phyloP scores from a whole-genome alignment of 176 grass and related monocot genomes.

The Triticum monococcum region DNA sequence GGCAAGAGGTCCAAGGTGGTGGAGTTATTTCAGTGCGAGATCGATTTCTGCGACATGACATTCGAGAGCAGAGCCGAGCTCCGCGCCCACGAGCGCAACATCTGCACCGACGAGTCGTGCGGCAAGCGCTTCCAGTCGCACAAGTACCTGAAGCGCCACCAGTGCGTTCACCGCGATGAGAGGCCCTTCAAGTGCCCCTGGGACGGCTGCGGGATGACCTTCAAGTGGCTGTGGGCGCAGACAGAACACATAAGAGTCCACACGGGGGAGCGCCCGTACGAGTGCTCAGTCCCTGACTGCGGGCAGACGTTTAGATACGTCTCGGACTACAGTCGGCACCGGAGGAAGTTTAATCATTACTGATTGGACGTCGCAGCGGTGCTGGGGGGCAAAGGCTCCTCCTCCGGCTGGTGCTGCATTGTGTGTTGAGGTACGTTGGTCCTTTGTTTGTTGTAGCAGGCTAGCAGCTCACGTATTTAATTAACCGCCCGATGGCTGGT shows the following conservation, averaged over 20 bases:
- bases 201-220: conserved; percentile 65
- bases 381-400: conserved; percentile 6
- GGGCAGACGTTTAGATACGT: conserved; percentile 73
- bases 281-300: conserved; percentile 39
- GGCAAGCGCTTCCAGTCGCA: conserved; percentile 71
- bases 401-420: conserved; percentile 21
- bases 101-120: conserved; percentile 64
- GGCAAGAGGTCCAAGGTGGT: conserved; percentile 18
- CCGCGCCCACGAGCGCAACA: conserved; percentile 56
- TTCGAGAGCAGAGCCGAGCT: conserved; percentile 51
- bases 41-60: conserved; percentile 45
- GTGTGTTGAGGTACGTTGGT: background rate
- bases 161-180: conserved; percentile 60
- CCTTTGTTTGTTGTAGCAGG: conserved; percentile 33
- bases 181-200: conserved; percentile 81
- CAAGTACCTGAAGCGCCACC: conserved; percentile 63
- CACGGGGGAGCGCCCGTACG: conserved; percentile 65
- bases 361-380: conserved; percentile 14
- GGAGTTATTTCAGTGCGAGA: conserved; percentile 39
- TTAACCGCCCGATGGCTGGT: conserved; percentile 24
- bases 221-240: conserved; percentile 83
- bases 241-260: conserved; percentile 70
- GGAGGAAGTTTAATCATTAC: conserved; percentile 62
- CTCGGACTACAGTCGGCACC: conserved; percentile 70
- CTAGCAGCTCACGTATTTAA: conserved; percentile 36